Percentiles rank a stretch among this genome's conserved stretches.
Conservation (phyloP, 352 stramenopile species). For the Globisporangium rhizosaccharum region DNA sequence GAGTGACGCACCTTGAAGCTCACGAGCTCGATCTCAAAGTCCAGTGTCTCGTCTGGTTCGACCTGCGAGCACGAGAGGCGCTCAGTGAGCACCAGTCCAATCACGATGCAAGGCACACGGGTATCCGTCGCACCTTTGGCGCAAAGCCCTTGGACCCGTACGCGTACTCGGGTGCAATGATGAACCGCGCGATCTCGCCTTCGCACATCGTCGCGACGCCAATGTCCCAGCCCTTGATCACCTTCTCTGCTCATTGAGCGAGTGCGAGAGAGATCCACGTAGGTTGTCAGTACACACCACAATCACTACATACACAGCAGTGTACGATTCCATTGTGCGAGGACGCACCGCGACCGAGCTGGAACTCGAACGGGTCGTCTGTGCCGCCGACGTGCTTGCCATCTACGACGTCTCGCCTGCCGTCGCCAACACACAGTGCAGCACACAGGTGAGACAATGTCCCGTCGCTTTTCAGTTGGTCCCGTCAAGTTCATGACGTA, state of each 20-base stretch:
- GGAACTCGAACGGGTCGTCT: constrained; percentile 83
- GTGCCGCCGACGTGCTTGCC: constrained; percentile 79
- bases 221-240: constrained; percentile 86
- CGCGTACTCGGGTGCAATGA: constrained; percentile 76
- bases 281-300: not conserved
- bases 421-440: not conserved
- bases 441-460: not conserved
- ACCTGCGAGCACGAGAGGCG: constrained; percentile 19
- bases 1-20: constrained; percentile 48
- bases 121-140: constrained; percentile 37
- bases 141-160: constrained; percentile 77
- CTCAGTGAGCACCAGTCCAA: not conserved
- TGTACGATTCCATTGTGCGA: not conserved
- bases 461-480: not conserved
- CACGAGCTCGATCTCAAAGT: constrained; percentile 85
- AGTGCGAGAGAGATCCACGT: not conserved
- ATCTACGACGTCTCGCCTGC: constrained; percentile 70
- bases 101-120: not conserved
- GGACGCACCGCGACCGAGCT: constrained; percentile 59
- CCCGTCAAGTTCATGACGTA: constrained; percentile 17
- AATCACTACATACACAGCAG: not conserved
- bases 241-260: constrained; percentile 46
- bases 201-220: constrained; percentile 74
- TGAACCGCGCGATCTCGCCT: constrained; percentile 77
- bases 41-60: constrained; percentile 77